A percentile compares a stretch with the other conserved stretches of the same genome.
phyloP scores from a whole-genome alignment of 2,329 filamentous ascomycete species.

The Colletotrichum cordylinicola region DNA sequence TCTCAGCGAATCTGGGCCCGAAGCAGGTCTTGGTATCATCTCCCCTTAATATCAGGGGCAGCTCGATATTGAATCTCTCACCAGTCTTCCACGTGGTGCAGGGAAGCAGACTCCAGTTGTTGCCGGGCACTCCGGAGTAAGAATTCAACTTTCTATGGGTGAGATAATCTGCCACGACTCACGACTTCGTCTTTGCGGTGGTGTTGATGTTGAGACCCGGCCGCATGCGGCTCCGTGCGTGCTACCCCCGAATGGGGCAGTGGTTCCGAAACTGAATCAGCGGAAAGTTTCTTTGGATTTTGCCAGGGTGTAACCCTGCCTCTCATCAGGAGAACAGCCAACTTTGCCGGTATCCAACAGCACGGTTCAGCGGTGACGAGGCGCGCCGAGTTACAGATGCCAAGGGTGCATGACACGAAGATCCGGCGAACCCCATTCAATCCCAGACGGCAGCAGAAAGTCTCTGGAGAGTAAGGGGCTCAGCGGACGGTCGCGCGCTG shows the following conservation, averaged over 20 bases:
- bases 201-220: not conserved
- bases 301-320: conserved; percentile 5
- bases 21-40: not conserved
- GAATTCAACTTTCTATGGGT: not conserved
- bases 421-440: conserved; percentile 7
- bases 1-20: not conserved
- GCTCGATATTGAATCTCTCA: not conserved
- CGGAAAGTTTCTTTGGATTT: conserved; percentile 1
- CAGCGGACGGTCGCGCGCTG: not conserved
- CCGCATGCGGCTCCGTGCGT: not conserved
- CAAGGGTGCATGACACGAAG: conserved; percentile 12
- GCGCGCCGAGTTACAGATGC: conserved; percentile 3
- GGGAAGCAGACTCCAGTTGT: not conserved
- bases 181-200: not conserved
- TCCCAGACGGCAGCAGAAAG: conserved; percentile 19
- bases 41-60: conserved; percentile 18
- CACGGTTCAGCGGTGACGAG: conserved; percentile 7
- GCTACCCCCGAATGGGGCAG: not conserved
- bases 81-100: not conserved
- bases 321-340: not conserved
- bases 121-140: conserved; percentile 10
- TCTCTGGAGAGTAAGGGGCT: conserved; percentile 11
- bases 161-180: conserved; percentile 2
- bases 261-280: conserved; percentile 20
- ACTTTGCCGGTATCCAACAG: not conserved